These are phyloP conservation scores for Lactarius quietus DNA, from an alignment of 768 basidiomycete species.

Conservation along the genomic window DNA sequence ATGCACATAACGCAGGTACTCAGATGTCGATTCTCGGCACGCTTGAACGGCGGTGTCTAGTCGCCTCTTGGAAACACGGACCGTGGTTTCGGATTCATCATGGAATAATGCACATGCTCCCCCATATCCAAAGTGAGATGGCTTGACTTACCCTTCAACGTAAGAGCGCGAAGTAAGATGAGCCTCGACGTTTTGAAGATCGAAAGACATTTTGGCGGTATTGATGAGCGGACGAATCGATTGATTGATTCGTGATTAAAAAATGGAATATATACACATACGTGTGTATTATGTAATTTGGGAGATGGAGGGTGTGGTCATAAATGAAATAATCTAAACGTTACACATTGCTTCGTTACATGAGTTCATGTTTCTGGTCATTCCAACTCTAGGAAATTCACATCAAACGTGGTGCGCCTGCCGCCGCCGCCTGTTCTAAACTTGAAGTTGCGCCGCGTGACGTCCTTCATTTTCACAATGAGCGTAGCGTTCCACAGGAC, in stretches of 20 bases:
- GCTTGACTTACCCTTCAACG: conserved; percentile 76
- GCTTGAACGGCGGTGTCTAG: conserved; percentile 80
- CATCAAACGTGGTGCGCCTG: too few relatives aligned
- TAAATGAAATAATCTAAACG: too few relatives aligned
- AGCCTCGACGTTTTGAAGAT: conserved; percentile 72
- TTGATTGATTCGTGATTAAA: neutral
- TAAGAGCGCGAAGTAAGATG: conserved; percentile 88
- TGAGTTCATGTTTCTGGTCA: neutral
- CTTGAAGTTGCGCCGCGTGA: conserved; percentile 3
- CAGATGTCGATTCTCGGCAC: conserved; percentile 73
- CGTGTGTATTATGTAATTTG: neutral
- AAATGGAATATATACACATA: neutral
- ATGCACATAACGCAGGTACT: conserved; percentile 29
- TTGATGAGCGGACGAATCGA: neutral
- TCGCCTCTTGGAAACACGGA: conserved; percentile 97
- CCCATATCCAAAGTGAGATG: neutral
- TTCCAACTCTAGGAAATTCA: too few relatives aligned
- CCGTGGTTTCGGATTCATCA: conserved; percentile 82
- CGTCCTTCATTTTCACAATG: neutral
- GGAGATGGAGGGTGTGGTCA: too few relatives aligned
- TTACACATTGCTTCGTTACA: neutral
- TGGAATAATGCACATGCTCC: conserved; percentile 26
- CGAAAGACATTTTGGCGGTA: conserved; percentile 50
- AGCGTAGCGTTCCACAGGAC: neutral
- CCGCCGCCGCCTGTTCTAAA: too few relatives aligned